These are phyloP conservation scores for Senna tora DNA, from an alignment of 306 rosid genomes.

Conservation along the genomic window DNA sequence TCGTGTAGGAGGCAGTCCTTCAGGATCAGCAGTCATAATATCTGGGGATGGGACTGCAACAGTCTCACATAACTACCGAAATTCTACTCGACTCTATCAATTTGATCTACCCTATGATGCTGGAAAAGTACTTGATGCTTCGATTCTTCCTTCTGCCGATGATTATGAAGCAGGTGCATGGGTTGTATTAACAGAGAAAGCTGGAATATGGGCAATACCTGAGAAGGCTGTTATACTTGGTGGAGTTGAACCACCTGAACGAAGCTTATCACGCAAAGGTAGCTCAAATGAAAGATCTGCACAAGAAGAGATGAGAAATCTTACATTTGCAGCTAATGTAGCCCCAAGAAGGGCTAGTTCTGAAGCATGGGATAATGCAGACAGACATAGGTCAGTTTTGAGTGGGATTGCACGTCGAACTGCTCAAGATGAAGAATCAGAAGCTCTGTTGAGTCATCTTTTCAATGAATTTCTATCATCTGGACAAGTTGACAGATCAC, in stretches of 20 bases:
- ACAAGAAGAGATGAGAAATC: slow-evolving; percentile 79
- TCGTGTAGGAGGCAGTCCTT: slow-evolving; percentile 87
- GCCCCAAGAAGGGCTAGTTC: slow-evolving; percentile 78
- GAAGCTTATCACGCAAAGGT: slow-evolving; percentile 95
- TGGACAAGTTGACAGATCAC: slow-evolving; percentile 74
- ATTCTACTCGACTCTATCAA: slow-evolving; percentile 75
- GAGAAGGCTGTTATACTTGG: slow-evolving; percentile 95
- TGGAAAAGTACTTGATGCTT: slow-evolving; percentile 97
- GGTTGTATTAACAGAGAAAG: slow-evolving; percentile 95
- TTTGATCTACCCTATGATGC: slow-evolving; percentile 98
- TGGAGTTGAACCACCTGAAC: slow-evolving; percentile 96
- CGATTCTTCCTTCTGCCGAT: slow-evolving; percentile 82
- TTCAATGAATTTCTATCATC: slow-evolving; percentile 80
- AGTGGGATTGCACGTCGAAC: slow-evolving; percentile 68
- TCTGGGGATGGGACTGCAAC: slow-evolving; percentile 96
- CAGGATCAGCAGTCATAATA: slow-evolving; percentile 84
- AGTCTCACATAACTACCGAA: slow-evolving; percentile 78
- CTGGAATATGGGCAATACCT: slow-evolving; percentile 99
- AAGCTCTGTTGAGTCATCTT: slow-evolving; percentile 76
- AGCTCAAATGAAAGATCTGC: slow-evolving; percentile 92
- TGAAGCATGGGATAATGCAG: slow-evolving; percentile 84
- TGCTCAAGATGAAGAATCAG: slow-evolving; percentile 91
- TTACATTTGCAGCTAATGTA: slow-evolving; percentile 61
- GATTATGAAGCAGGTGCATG: slow-evolving; percentile 91
- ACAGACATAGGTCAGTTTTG: slow-evolving; percentile 60